phyloP scores from a whole-genome alignment of 192 early-diverging fungal species.

The Coemansia guatemalensis region DNA sequence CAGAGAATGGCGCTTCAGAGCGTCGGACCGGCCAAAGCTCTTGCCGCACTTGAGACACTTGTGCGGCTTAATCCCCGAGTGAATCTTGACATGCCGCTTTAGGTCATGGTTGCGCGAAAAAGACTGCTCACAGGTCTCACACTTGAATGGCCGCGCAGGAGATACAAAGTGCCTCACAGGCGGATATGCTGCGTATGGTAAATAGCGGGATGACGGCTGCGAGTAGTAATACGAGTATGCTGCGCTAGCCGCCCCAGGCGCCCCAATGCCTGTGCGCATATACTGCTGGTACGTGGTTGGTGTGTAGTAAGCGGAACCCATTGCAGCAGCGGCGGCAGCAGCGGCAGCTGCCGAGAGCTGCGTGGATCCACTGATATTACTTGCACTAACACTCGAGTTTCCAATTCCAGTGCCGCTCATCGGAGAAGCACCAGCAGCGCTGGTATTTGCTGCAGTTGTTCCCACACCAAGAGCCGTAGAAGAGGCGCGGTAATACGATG shows the following conservation, averaged over 20 bases:
- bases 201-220: constrained; percentile 41
- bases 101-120: constrained; percentile 76
- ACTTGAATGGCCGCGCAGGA: constrained; percentile 57
- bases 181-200: constrained; percentile 50
- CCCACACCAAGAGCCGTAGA: constrained; percentile 34
- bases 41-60: constrained; percentile 72
- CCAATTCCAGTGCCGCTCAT: constrained; percentile 27
- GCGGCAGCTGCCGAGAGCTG: constrained; percentile 35
- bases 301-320: constrained; percentile 43
- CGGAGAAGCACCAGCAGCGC: constrained; percentile 19
- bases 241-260: neutral
- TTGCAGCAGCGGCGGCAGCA: constrained; percentile 36
- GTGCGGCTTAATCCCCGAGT: constrained; percentile 76
- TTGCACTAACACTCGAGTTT: neutral
- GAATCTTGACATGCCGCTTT: constrained; percentile 74
- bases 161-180: constrained; percentile 54
- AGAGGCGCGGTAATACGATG: constrained; percentile 49
- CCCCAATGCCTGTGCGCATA: constrained; percentile 28
- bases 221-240: constrained; percentile 49
- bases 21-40: constrained; percentile 72
- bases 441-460: neutral
- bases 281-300: constrained; percentile 48
- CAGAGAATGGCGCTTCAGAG: constrained; percentile 66
- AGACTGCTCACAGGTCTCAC: constrained; percentile 54
- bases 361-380: neutral